phyloP scores from a whole-genome alignment of 176 grass and related monocot genomes.

The Chloris gayana region DNA sequence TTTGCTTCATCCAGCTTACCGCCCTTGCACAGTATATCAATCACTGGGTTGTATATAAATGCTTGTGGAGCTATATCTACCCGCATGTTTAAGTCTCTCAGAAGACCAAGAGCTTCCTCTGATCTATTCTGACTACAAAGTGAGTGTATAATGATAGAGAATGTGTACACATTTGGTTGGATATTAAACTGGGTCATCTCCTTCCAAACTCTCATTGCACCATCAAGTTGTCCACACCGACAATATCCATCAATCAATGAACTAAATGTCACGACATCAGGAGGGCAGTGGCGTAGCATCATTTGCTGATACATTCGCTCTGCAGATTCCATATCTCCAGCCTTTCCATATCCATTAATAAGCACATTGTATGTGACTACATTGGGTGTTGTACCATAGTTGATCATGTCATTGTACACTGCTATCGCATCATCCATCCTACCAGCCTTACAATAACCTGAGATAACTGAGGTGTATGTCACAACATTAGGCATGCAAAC shows the following conservation, averaged over 20 bases:
- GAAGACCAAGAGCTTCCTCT: slow-evolving; percentile 57
- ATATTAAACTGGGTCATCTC: slow-evolving; percentile 62
- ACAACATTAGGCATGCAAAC: slow-evolving; percentile 72
- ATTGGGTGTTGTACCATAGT: slow-evolving; percentile 58
- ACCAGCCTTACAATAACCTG: slow-evolving; percentile 72
- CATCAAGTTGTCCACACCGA: slow-evolving; percentile 64
- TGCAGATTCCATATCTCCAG: slow-evolving; percentile 56
- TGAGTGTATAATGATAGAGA: slow-evolving; percentile 73
- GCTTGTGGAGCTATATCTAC: slow-evolving; percentile 65
- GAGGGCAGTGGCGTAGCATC: slow-evolving; percentile 52
- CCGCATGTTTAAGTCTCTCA: slow-evolving; percentile 62
- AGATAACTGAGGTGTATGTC: slow-evolving; percentile 85
- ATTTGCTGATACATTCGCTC: slow-evolving; percentile 73
- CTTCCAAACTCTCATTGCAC: slow-evolving; percentile 74
- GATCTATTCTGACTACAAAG: slow-evolving; percentile 80
- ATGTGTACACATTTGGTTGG: slow-evolving; percentile 78
- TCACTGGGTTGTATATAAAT: slow-evolving; percentile 86
- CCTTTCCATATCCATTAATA: slow-evolving; percentile 91
- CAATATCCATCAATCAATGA: slow-evolving; percentile 97
- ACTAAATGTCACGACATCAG: slow-evolving; percentile 90
- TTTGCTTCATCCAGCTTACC: slow-evolving; percentile 84
- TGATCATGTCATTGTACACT: slow-evolving; percentile 79
- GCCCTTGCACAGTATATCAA: slow-evolving; percentile 78
- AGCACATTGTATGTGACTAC: slow-evolving; percentile 85
- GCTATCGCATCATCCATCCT: slow-evolving; percentile 64